A percentile compares a stretch with the other conserved stretches of the same genome.
phyloP scores from a whole-genome alignment of 2,329 filamentous ascomycete species.

The Raffaelea albimanens region DNA sequence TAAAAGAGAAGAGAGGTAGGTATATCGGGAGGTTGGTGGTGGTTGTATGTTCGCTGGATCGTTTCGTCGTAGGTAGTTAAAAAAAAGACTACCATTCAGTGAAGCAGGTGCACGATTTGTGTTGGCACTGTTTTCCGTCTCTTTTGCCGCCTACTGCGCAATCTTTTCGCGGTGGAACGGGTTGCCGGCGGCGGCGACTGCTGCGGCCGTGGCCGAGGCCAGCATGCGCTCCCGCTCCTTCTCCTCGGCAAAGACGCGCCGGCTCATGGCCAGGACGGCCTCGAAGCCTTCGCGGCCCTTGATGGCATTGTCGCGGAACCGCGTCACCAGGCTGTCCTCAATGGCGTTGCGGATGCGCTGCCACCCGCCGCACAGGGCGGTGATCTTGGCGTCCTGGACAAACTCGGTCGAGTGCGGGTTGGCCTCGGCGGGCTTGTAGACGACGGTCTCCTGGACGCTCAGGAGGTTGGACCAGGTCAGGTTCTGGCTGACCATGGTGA shows the following conservation, averaged over 20 bases:
- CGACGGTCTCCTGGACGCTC: constrained; percentile 85
- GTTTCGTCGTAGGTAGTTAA: too few relatives aligned
- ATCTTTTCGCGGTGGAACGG: constrained; percentile 6
- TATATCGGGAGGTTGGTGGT: neutral
- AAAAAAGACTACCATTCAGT: too few relatives aligned
- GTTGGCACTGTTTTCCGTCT: too few relatives aligned
- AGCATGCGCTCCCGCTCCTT: constrained; percentile 46
- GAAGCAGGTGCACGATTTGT: too few relatives aligned
- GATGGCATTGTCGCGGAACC: constrained; percentile 84
- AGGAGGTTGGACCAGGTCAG: constrained; percentile 87
- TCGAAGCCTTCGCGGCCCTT: constrained; percentile 94
- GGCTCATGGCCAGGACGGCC: constrained; percentile 84
- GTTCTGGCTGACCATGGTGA: constrained; percentile 96
- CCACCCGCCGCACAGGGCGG: constrained; percentile 91
- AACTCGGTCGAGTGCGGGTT: constrained; percentile 55
- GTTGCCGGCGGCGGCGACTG: constrained; percentile 12
- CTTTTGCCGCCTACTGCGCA: too few relatives aligned
- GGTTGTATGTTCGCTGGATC: neutral
- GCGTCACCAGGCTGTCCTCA: constrained; percentile 76
- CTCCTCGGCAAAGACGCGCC: constrained; percentile 86
- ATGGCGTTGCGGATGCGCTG: constrained; percentile 94
- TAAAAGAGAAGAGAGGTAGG: neutral
- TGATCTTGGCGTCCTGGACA: constrained; percentile 83
- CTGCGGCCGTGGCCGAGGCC: constrained; percentile 11
- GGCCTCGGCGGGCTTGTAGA: constrained; percentile 55